Conservation (phyloP, 148 eudicot species). For the Heliamphora exappendiculata region DNA sequence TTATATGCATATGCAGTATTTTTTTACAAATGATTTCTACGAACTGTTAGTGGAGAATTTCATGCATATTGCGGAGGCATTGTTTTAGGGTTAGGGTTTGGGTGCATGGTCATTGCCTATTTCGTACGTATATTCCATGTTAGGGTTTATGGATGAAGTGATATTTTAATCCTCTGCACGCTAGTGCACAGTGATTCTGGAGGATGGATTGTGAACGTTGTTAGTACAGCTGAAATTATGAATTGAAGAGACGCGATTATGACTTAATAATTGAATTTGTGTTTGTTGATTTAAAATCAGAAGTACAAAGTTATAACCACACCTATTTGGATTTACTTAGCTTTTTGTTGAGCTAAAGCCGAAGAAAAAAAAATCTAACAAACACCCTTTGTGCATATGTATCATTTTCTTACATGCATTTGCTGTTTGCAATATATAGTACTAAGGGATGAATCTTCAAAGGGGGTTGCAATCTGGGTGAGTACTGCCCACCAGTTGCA, state of each 20-base stretch:
- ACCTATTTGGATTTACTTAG: no score
- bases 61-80: neutral
- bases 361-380: no score
- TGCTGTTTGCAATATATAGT: neutral
- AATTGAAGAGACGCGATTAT: no score
- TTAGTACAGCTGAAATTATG: no score
- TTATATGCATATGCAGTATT: neutral
- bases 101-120: neutral
- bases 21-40: neutral
- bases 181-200: neutral
- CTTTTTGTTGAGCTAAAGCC: no score
- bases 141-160: slow-evolving; percentile 1
- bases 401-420: neutral
- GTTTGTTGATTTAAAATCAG: no score
- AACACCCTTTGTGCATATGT: no score
- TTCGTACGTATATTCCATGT: neutral
- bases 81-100: neutral
- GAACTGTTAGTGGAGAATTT: neutral
- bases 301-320: no score
- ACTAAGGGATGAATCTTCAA: neutral
- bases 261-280: no score
- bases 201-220: neutral
- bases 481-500: neutral
- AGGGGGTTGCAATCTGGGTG: neutral
- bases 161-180: neutral